phyloP scores from a whole-genome alignment of 2,329 filamentous ascomycete species.

The Uncinocarpus reesii region DNA sequence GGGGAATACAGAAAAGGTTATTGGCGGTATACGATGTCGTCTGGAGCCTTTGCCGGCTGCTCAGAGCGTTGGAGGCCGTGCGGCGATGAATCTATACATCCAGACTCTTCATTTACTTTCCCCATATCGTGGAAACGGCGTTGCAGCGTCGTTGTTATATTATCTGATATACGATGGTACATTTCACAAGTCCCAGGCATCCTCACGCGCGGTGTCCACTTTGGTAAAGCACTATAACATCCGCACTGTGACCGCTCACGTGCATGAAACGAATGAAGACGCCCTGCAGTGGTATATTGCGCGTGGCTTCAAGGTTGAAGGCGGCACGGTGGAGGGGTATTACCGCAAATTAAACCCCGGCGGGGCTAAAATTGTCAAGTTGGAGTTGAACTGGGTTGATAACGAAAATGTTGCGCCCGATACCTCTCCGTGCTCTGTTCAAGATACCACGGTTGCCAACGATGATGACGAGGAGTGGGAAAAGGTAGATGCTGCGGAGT shows the following conservation, averaged over 20 bases:
- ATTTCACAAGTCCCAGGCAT: conserved; percentile 1
- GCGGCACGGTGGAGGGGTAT: conserved; percentile 45
- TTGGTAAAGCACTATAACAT: conserved; percentile 43
- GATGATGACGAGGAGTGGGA: conserved; percentile 36
- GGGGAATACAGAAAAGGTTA: conserved; percentile 32
- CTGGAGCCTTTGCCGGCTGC: conserved; percentile 29
- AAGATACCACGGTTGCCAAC: conserved; percentile 4
- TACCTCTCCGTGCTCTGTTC: not conserved
- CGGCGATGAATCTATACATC: conserved; percentile 46
- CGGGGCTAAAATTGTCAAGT: conserved; percentile 41
- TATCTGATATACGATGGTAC: conserved; percentile 27
- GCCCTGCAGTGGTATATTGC: conserved; percentile 51
- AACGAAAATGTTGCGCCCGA: conserved; percentile 12
- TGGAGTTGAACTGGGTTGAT: conserved; percentile 28
- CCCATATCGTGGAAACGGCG: conserved; percentile 48
- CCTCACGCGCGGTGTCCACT: conserved; percentile 22
- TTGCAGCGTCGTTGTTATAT: conserved; percentile 47
- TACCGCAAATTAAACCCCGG: conserved; percentile 49
- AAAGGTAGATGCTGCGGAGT: conserved; percentile 32
- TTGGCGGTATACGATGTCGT: conserved; percentile 42
- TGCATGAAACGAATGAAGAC: conserved; percentile 53
- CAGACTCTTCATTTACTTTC: conserved; percentile 51
- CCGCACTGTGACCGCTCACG: conserved; percentile 49
- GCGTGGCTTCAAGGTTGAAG: conserved; percentile 45
- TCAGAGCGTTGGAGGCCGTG: not conserved